phyloP scores from a whole-genome alignment of 805 yeast genomes.

The Deakozyma indianensis region DNA sequence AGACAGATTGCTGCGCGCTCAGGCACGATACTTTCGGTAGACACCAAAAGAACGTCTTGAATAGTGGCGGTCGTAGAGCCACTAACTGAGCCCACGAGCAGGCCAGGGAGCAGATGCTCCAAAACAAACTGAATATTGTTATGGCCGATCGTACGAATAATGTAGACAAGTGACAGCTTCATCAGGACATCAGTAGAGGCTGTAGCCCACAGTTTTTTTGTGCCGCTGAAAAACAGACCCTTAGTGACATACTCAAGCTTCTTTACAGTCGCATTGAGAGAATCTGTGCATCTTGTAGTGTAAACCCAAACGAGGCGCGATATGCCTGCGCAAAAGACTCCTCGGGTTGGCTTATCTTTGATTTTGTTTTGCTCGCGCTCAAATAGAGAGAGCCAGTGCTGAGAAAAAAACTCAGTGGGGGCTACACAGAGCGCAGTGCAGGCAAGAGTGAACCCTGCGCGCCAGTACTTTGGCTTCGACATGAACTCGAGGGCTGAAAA shows the following conservation, averaged over 20 bases:
- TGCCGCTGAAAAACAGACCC: conserved; percentile 31
- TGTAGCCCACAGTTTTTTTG: conserved; percentile 65
- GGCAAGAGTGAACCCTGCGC: conserved; percentile 47
- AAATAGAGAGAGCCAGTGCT: conserved; percentile 55
- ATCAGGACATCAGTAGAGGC: conserved; percentile 32
- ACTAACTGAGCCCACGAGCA: neutral
- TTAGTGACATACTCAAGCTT: conserved; percentile 54
- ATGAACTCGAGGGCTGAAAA: conserved; percentile 33
- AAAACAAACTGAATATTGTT: neutral
- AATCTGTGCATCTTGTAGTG: conserved; percentile 71
- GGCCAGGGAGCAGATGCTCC: neutral
- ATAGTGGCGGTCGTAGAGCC: neutral
- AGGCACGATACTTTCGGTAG: conserved; percentile 47
- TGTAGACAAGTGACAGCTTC: conserved; percentile 4
- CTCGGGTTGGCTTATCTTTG: conserved; percentile 49
- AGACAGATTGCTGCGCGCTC: conserved; percentile 61
- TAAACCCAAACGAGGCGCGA: conserved; percentile 84
- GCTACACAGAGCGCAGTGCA: conserved; percentile 70
- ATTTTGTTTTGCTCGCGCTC: conserved; percentile 48
- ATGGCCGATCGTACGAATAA: conserved; percentile 3
- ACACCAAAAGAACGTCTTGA: conserved; percentile 29
- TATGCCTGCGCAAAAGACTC: conserved; percentile 46
- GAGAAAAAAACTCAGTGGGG: conserved; percentile 58
- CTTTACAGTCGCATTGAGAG: conserved; percentile 74
- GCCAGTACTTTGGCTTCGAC: conserved; percentile 42